phyloP scores from a whole-genome alignment of 2,329 filamentous ascomycete species.

The Neobulgaria alba region DNA sequence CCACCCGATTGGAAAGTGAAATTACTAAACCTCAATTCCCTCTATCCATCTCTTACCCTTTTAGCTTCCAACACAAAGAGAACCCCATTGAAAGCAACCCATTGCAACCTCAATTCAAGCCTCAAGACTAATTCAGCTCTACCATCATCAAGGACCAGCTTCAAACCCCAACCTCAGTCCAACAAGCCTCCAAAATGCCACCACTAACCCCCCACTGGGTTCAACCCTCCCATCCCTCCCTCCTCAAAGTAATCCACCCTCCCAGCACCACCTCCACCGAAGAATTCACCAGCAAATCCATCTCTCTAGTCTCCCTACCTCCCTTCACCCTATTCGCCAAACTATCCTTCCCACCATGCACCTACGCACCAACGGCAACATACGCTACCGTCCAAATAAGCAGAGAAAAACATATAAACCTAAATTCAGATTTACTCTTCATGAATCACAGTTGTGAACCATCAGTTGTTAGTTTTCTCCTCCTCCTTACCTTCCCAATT shows the following conservation, averaged over 20 bases:
- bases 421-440: constrained; percentile 59
- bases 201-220: constrained; percentile 50
- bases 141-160: no score
- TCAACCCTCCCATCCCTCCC: constrained; percentile 50
- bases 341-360: constrained; percentile 55
- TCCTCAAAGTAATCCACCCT: constrained; percentile 51
- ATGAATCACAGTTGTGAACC: constrained; percentile 63
- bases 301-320: constrained; percentile 45
- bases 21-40: no score
- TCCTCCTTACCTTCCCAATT: not conserved
- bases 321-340: constrained; percentile 60
- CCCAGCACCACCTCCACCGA: constrained; percentile 34
- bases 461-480: constrained; percentile 43
- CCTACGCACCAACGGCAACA: constrained; percentile 43
- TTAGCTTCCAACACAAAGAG: no score
- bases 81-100: not conserved
- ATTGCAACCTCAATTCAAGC: not conserved
- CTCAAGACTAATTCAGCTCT: no score
- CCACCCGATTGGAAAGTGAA: no score
- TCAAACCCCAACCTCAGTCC: no score
- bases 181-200: no score
- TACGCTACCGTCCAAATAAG: constrained; percentile 58
- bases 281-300: constrained; percentile 49
- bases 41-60: no score
- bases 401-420: constrained; percentile 45